Evolutionary conservation across 108 stramenopile species (phyloP).

Genomic region (Stephanodiscus minutulus): DNA sequence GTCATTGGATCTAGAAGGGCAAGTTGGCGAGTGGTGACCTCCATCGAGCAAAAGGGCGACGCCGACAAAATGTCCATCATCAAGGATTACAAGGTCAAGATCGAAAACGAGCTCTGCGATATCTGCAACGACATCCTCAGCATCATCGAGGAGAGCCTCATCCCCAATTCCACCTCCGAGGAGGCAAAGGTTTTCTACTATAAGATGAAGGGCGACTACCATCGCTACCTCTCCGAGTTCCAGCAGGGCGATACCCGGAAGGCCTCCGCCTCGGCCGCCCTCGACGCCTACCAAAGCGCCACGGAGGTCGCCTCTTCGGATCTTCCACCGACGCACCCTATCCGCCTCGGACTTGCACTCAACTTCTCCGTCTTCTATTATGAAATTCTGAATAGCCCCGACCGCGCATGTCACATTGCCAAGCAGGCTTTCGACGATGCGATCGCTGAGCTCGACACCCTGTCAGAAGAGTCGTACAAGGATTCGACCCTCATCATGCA

Average conservation of each 20-base stretch:
- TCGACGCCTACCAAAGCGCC: slow-evolving; percentile 98
- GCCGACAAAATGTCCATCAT: slow-evolving; percentile 94
- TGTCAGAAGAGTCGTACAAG: slow-evolving; percentile 99
- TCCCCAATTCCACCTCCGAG: slow-evolving; percentile 97
- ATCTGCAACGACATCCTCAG: slow-evolving; percentile 98
- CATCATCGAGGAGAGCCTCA: slow-evolving; percentile 97
- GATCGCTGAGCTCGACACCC: slow-evolving; percentile 99
- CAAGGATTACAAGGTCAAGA: slow-evolving; percentile 98
- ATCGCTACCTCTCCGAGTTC: slow-evolving; percentile 98
- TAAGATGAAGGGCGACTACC: slow-evolving; percentile 99
- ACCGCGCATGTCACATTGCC: slow-evolving; percentile 96
- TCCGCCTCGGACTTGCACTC: slow-evolving; percentile 99
- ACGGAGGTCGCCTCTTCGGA: slow-evolving; percentile 93
- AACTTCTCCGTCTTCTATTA: slow-evolving; percentile 99
- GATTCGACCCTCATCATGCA: slow-evolving; percentile 99
- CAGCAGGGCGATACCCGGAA: slow-evolving; percentile 87
- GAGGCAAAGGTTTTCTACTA: slow-evolving; percentile 99
- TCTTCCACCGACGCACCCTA: slow-evolving; percentile 99
- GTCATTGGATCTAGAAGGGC: slow-evolving; percentile 99
- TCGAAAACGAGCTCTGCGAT: slow-evolving; percentile 90
- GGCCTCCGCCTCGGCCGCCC: slow-evolving; percentile 90
- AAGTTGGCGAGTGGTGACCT: slow-evolving; percentile 99
- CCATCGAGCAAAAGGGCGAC: slow-evolving; percentile 99
- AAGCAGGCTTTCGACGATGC: slow-evolving; percentile 99
- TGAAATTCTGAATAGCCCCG: slow-evolving; percentile 98